phyloP scores from a whole-genome alignment of 78 protist genomes.

The Dictyostelium citrinum region DNA sequence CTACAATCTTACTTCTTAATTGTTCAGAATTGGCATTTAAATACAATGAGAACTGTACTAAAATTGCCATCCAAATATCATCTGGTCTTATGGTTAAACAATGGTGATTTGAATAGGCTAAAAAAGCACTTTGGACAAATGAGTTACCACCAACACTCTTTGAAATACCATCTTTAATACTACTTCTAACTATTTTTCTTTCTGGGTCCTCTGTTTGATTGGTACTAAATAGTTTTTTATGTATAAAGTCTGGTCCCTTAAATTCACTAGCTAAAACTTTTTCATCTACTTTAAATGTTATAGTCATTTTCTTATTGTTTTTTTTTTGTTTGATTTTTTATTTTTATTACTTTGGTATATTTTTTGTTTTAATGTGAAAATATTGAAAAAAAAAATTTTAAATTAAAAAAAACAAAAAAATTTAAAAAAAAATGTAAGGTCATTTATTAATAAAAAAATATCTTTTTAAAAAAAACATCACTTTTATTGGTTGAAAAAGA shows the following conservation, averaged over 20 bases:
- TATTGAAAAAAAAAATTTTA: too few relatives aligned
- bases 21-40: slow-evolving; percentile 58
- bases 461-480: too few relatives aligned
- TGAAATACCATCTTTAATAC: background rate
- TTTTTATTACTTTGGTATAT: too few relatives aligned
- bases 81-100: slow-evolving; percentile 33
- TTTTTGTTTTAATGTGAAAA: too few relatives aligned
- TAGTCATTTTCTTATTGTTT: background rate
- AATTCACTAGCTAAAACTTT: too few relatives aligned
- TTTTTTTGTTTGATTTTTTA: too few relatives aligned
- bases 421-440: too few relatives aligned
- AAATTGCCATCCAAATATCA: slow-evolving; percentile 48
- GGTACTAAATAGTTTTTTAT: background rate
- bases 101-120: slow-evolving; percentile 31
- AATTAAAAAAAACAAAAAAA: too few relatives aligned
- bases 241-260: background rate
- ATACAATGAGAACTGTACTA: slow-evolving; percentile 35
- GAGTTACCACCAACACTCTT: background rate
- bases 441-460: too few relatives aligned
- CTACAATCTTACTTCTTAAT: slow-evolving; percentile 45
- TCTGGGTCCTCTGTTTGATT: background rate
- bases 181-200: background rate
- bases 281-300: background rate
- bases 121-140: background rate
- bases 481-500: too few relatives aligned